Evolutionary conservation across 2,329 filamentous ascomycete genomes (phyloP).

Genomic region (Dothistroma pini): DNA sequence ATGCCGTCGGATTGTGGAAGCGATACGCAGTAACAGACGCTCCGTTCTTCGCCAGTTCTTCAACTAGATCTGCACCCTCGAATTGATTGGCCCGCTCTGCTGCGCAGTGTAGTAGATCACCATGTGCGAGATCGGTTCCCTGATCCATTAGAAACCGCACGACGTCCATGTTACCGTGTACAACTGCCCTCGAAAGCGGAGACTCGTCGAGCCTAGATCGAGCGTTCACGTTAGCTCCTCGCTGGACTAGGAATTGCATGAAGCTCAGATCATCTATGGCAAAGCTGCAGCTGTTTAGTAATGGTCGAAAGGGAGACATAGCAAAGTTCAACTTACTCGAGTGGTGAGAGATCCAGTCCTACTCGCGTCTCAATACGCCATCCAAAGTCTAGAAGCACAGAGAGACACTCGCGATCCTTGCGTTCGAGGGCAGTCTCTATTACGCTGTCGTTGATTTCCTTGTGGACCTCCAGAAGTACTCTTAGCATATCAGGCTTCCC

Average conservation of each 20-base stretch:
- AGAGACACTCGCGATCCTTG: background rate
- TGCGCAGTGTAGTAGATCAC: conserved; percentile 6
- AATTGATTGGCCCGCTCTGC: background rate
- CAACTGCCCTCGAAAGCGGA: background rate
- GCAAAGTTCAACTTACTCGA: background rate
- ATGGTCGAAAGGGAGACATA: background rate
- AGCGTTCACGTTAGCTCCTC: conserved; percentile 8
- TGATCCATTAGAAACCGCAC: background rate
- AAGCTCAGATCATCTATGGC: background rate
- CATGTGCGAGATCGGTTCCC: conserved; percentile 1
- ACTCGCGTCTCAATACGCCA: background rate
- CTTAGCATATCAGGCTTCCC: background rate
- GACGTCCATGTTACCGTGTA: background rate
- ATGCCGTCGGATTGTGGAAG: conserved; percentile 4
- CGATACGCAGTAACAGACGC: background rate
- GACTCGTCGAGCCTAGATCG: conserved; percentile 3
- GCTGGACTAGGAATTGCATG: background rate
- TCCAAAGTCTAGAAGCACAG: background rate
- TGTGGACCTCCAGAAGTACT: background rate
- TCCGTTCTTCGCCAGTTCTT: conserved; percentile 1
- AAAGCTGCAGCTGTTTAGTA: background rate
- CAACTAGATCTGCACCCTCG: conserved; percentile 8
- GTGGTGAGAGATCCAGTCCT: conserved; percentile 1
- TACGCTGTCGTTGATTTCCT: background rate
- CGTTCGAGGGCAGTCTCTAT: background rate